Evolutionary conservation across 2,329 filamentous ascomycete species (phyloP).

Genomic region (Aspergillus sp.): DNA sequence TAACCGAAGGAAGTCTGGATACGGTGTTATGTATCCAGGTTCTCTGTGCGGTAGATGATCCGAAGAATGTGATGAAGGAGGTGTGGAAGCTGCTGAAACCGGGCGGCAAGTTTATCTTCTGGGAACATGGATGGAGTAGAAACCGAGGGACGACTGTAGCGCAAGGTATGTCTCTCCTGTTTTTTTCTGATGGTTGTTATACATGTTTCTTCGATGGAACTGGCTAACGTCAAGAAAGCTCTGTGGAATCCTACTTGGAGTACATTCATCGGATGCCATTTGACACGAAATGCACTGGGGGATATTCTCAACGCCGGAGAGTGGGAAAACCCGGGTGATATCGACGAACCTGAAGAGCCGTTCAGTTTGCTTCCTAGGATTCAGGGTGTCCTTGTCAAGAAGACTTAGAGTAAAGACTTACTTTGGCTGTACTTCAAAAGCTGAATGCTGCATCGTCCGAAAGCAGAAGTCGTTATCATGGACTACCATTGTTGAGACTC

Average conservation of each 20-base stretch:
- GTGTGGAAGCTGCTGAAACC: constrained; percentile 47
- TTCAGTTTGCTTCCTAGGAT: constrained; percentile 19
- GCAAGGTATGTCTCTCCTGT: constrained; percentile 34
- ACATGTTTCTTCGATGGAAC: background rate
- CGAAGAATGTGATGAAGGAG: constrained; percentile 19
- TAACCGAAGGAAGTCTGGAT: constrained; percentile 37
- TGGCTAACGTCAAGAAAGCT: constrained; percentile 15
- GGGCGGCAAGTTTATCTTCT: constrained; percentile 49
- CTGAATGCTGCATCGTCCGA: too few relatives aligned
- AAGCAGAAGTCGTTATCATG: too few relatives aligned
- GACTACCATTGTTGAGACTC: too few relatives aligned
- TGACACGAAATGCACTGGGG: constrained; percentile 17
- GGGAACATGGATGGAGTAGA: constrained; percentile 40
- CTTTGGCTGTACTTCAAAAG: too few relatives aligned
- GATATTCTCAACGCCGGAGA: constrained; percentile 21
- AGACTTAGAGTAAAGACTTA: background rate
- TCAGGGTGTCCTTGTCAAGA: constrained; percentile 22
- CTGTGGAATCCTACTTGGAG: constrained; percentile 22
- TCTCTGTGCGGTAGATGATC: constrained; percentile 41
- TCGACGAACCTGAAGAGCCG: constrained; percentile 17
- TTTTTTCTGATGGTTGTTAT: background rate
- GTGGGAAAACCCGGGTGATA: constrained; percentile 21
- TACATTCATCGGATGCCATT: constrained; percentile 19
- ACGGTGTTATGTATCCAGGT: constrained; percentile 46
- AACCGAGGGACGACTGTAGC: constrained; percentile 26